phyloP scores from a whole-genome alignment of 225 moss, liverwort and hornwort genomes.

The Bryum argenteum region DNA sequence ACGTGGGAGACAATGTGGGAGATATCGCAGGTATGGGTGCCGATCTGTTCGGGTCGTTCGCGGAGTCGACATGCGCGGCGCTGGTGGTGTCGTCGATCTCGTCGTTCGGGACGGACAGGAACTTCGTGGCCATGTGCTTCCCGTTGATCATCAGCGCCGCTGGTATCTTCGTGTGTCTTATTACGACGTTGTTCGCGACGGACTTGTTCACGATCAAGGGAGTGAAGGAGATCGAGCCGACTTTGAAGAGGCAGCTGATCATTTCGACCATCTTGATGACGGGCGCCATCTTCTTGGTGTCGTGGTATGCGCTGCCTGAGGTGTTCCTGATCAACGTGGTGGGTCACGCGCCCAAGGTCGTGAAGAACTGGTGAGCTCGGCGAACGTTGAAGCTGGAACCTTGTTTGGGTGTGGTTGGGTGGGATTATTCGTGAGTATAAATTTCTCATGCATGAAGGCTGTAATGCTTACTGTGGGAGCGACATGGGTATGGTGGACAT shows the following conservation, averaged over 20 bases:
- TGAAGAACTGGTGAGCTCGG: constrained; percentile 64
- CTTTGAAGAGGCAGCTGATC: constrained; percentile 65
- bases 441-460: too few relatives aligned
- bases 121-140: constrained; percentile 64
- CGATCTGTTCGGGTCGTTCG: constrained; percentile 67
- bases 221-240: constrained; percentile 68
- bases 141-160: constrained; percentile 53
- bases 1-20: constrained; percentile 66
- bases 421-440: not conserved
- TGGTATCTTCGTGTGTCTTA: constrained; percentile 59
- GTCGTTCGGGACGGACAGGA: constrained; percentile 55
- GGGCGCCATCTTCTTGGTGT: constrained; percentile 50
- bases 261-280: constrained; percentile 78
- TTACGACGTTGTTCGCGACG: constrained; percentile 74
- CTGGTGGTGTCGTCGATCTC: constrained; percentile 61
- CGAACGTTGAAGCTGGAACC: not conserved
- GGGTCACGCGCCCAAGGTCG: constrained; percentile 50
- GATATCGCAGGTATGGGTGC: constrained; percentile 59
- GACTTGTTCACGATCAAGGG: constrained; percentile 56
- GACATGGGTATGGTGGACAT: constrained; percentile 6
- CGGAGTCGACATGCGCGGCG: constrained; percentile 85
- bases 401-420: not conserved
- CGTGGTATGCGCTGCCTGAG: constrained; percentile 53
- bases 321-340: constrained; percentile 73
- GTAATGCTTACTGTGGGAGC: not conserved